Conservation (phyloP, 1,284 basidiomycete genomes). For the Sparassis latifolia region DNA sequence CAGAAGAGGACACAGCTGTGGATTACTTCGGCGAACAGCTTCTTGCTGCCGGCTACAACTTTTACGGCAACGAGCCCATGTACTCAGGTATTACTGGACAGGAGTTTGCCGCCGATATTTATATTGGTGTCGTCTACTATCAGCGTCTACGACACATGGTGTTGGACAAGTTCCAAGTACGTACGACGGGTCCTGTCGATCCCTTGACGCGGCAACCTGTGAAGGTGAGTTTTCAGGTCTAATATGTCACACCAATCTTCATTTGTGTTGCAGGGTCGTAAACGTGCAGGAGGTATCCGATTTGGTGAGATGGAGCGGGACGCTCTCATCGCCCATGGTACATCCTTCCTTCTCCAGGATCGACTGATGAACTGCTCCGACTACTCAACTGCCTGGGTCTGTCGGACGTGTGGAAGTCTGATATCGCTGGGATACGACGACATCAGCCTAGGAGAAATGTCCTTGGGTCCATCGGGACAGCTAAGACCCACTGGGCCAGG, state of each 20-base stretch:
- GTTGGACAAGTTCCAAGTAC: conserved; percentile 98
- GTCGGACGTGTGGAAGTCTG: conserved; percentile 91
- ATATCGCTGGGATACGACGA: conserved; percentile 95
- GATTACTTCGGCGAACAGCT: conserved; percentile 98
- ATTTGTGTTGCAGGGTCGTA: conserved; percentile 68
- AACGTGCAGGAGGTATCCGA: conserved; percentile 97
- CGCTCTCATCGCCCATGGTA: conserved; percentile 96
- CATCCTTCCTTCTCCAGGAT: conserved; percentile 96
- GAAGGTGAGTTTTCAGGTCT: conserved; percentile 54
- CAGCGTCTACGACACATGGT: conserved; percentile 99
- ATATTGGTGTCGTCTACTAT: conserved; percentile 97
- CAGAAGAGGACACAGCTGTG: conserved; percentile 92
- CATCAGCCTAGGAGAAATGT: conserved; percentile 61
- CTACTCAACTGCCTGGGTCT: conserved; percentile 98
- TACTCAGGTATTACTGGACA: conserved; percentile 99
- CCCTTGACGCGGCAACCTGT: conserved; percentile 94
- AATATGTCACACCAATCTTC: not conserved
- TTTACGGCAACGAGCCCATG: conserved; percentile 99
- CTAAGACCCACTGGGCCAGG: conserved; percentile 58
- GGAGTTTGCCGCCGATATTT: conserved; percentile 98
- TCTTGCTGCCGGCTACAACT: conserved; percentile 93
- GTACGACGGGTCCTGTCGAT: conserved; percentile 97
- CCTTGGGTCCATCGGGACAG: conserved; percentile 41
- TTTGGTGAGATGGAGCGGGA: conserved; percentile 99
- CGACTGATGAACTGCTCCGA: conserved; percentile 99